Base-by-base conservation (phyloP, 768 basidiomycete species). In the Imleria badia region DNA sequence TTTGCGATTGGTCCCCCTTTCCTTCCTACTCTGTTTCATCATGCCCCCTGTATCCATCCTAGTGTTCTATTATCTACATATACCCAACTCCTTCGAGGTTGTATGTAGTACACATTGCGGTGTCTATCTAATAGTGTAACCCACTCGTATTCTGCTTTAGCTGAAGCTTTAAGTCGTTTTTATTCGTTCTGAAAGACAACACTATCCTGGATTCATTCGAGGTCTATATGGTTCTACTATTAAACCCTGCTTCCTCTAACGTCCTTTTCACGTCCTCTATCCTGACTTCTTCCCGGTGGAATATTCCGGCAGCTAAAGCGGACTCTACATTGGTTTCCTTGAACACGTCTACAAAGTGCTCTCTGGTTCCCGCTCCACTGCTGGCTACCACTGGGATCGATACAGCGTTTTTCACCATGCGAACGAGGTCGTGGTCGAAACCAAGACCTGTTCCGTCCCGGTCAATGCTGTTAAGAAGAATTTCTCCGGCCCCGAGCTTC, bases 401-500 rank as follows among this genome's bases (percentile, higher is more conserved):
- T 45, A 98, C 94, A 35, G 76, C 80, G 45, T 69, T 74, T 66
- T 86, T 87, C 55, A 98, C 85, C 54, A 96, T 78, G 40, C 76
- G 75, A 50, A 98, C 73, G 19, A 99, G 76, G 61, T 89, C 89
- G 38, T 87, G 73, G 74, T 99, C 97, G 68, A 97, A 99, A 6
- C 97, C 96, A 17, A 81, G 76, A 23, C 94, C 94, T 0, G 91
- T 90, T 13, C 97, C 97, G 66, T 99, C 97, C 55, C 94, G 79
- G 72, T 99, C 97, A 62, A 99, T 97, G 71, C 90, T 92, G 72
- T 99, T 99, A 48, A 99, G 76, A 39, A 99, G 72, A 58, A 98
- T 85, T 73, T 99, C 97, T 5, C 97, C 97, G 0, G 97, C 95
- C 5, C 97, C 97, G 15, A 99, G 82, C 38, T 69, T 69, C 69